These are phyloP conservation scores for Somion occarium DNA, from an alignment of 1,284 basidiomycete genomes.

Conservation along the genomic window DNA sequence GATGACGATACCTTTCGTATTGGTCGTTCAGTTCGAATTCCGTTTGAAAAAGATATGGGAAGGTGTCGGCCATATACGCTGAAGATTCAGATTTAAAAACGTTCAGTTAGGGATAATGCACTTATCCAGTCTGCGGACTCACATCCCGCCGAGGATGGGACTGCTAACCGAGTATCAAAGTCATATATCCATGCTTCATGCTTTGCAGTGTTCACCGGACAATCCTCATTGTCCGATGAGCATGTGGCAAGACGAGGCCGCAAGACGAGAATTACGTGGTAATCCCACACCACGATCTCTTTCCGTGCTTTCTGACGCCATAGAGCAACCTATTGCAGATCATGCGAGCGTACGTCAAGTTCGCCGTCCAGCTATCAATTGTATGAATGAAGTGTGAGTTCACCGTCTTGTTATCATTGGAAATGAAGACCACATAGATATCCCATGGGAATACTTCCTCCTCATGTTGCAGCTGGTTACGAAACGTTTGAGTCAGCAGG, in stretches of 20 bases:
- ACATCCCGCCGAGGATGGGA: constrained; percentile 47
- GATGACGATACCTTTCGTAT: constrained; percentile 43
- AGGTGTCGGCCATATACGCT: constrained; percentile 57
- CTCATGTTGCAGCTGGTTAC: constrained; percentile 17
- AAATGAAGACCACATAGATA: constrained; percentile 58
- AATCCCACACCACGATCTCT: constrained; percentile 64
- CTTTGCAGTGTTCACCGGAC: too few species aligned
- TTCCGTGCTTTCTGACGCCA: constrained; percentile 51
- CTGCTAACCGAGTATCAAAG: constrained; percentile 47
- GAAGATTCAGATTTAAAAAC: constrained; percentile 1
- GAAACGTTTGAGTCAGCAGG: constrained; percentile 45
- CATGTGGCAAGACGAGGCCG: constrained; percentile 21
- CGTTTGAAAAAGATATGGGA: constrained; percentile 35
- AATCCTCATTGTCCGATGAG: background rate
- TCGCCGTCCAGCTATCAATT: background rate
- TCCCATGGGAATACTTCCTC: constrained; percentile 35
- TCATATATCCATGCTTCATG: constrained; percentile 55
- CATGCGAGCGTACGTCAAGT: constrained; percentile 3
- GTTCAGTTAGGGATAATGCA: background rate
- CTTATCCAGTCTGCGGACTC: constrained; percentile 11
- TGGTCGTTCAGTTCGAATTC: constrained; percentile 19
- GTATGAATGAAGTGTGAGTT: background rate
- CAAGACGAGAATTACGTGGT: constrained; percentile 64
- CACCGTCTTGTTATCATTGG: constrained; percentile 55
- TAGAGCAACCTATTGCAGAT: constrained; percentile 46